Base-by-base conservation (phyloP, 352 stramenopile genomes). In the Pythium aquatile region DNA sequence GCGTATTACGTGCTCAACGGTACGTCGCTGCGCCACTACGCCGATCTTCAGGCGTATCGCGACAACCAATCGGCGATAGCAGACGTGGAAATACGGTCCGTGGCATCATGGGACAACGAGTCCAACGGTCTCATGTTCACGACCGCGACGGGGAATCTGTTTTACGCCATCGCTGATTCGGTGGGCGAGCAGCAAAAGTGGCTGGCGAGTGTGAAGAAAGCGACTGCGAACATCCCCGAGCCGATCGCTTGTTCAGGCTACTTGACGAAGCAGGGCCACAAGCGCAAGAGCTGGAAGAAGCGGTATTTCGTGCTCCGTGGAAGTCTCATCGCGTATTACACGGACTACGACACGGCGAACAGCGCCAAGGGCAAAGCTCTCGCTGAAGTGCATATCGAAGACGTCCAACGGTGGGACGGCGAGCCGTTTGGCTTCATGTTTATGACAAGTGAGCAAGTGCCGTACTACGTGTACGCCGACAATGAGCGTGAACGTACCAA, bases 241-340 rank as follows among this genome's bases (percentile, higher is more conserved):
- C 87, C 87, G 0, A 83, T 96, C 8, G 72, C 81, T 5, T 96
- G 87, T 65, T 86, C 85, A 8, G 88, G 88, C 37, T 96, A 94
- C 69, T 66, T 96, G 24, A 95, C 86, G 28, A 96, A 96, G 65
- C 88, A 96, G 74, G 88, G 88, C 28, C 88, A 96, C 70, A 96
- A 95, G 67, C 84, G 88, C 1, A 96, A 96, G 71, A 96, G 86
- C 65, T 96, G 88, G 88, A 96, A 95, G 67, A 96, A 95, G 62
- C 84, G 88, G 0, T 96, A 95, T 64, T 96, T 96, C 55, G 90
- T 95, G 56, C 61, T 96, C 37, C 88, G 88, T 32, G 88, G 88
- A 32, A 81, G 74, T 48, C 66, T 76, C 7, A 79, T 96, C 44
- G 74, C 85, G 39, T 96, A 96, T 63, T 96, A 85, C 59, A 82